Base-by-base conservation (phyloP, 2,329 filamentous ascomycete genomes). In the Calonectria naviculata region DNA sequence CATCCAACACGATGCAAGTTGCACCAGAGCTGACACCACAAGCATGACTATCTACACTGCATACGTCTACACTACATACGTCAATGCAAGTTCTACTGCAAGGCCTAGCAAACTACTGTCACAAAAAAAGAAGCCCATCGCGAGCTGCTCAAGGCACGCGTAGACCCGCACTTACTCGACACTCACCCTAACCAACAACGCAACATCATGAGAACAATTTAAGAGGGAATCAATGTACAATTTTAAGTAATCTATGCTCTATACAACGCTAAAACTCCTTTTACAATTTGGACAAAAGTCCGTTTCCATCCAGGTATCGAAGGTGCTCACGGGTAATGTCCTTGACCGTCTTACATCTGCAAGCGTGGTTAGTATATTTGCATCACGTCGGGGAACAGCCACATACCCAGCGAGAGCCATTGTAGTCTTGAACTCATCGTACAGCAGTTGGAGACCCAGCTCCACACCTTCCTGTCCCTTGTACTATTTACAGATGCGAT, bases 361-460 rank as follows among this genome's bases (percentile, higher is more conserved):
- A 34, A 34, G 10, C 31, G 65, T 10, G 44, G 44, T 63, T 31
- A 67, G 46, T 49, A 65, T 38, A 9, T n/a, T 12, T 9, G 21
- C 10, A 54, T 0, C 7, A 8, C 2, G 6, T 2, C 3, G 8
- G 3, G 31, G 49, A 56, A 19, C n/a, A 15, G 19, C 15, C 24
- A 62, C 68, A 12, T 74, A 77, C 71, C 71, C 74, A n/a, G 70
- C 62, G 19, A 80, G 73, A 10, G 76, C 76, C 76, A 79, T 80
- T 1, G 78, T 70, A 36, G 76, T 66, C 62, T 75, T 77, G 21
- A 80, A 70, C 61, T 79, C 78, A 42, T 76, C 73, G 52, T 71
- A 70, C 34, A 80, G 74, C 41, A 88, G 80, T 70, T 81, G 82
- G 61, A 87, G 68, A 41, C 80, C 84, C 4, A 77, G 67, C 49